Conservation (phyloP, 2,329 filamentous ascomycete species). For the Colletotrichum tabaci region DNA sequence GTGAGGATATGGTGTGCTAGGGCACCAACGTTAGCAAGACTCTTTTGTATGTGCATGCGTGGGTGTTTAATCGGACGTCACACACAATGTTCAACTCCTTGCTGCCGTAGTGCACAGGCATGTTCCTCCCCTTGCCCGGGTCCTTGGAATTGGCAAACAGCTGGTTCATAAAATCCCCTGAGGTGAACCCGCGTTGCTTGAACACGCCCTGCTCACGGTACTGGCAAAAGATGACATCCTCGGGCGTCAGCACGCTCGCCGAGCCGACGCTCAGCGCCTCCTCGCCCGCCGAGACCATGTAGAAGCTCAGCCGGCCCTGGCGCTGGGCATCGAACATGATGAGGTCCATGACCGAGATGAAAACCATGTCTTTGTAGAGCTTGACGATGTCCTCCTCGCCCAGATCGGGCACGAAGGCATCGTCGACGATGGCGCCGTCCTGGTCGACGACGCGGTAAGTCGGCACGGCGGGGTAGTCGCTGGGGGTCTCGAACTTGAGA, state of each 20-base stretch:
- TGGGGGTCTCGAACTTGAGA: slow-evolving; percentile 83
- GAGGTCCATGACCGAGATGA: slow-evolving; percentile 88
- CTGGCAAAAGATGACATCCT: slow-evolving; percentile 93
- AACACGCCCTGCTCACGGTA: slow-evolving; percentile 96
- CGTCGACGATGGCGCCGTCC: slow-evolving; percentile 86
- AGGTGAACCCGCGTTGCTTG: slow-evolving; percentile 87
- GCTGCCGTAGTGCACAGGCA: slow-evolving; percentile 97
- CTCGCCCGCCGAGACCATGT: slow-evolving; percentile 96
- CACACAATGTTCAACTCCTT: slow-evolving; percentile 85
- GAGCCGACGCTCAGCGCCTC: slow-evolving; percentile 95
- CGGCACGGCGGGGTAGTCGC: slow-evolving; percentile 81
- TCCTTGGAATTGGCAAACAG: slow-evolving; percentile 91
- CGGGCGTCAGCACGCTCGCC: slow-evolving; percentile 84
- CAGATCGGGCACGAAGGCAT: slow-evolving; percentile 77
- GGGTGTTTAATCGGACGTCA: slow-evolving; percentile 38
- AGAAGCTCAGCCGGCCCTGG: slow-evolving; percentile 94
- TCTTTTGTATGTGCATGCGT: not conserved
- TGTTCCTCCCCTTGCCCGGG: slow-evolving; percentile 86
- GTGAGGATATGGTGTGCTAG: slow-evolving; percentile 86
- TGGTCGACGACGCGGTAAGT: slow-evolving; percentile 95
- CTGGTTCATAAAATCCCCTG: slow-evolving; percentile 95
- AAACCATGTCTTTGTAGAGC: slow-evolving; percentile 77
- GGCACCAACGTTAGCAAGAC: not conserved
- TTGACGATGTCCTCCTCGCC: slow-evolving; percentile 73
- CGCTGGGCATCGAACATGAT: slow-evolving; percentile 99